phyloP scores from a whole-genome alignment of 2,329 filamentous ascomycete genomes.

The Phaeosphaeria sp. region DNA sequence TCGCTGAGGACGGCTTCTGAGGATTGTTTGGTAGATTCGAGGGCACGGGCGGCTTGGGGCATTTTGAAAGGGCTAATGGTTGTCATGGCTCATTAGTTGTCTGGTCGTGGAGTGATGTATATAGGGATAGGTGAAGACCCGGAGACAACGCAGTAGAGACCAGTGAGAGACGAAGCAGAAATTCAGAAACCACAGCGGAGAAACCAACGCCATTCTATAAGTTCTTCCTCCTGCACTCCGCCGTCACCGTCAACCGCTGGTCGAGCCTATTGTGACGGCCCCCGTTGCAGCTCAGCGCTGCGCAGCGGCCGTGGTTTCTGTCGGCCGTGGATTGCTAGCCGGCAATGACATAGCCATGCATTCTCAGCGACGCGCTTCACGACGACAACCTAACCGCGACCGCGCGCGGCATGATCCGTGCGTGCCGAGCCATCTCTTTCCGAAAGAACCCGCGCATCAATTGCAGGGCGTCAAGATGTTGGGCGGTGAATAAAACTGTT shows the following conservation, averaged over 20 bases:
- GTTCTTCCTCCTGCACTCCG: not conserved
- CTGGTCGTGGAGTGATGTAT: conserved; percentile 12
- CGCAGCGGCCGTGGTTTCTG: conserved; percentile 17
- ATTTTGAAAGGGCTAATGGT: conserved; percentile 33
- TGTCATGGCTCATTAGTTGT: conserved; percentile 21
- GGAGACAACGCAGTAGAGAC: not conserved
- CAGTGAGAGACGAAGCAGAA: not conserved
- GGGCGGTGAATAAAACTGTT: conserved; percentile 1
- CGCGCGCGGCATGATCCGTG: conserved; percentile 7
- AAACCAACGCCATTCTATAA: conserved; percentile 7
- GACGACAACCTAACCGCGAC: not conserved
- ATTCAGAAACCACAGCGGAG: not conserved
- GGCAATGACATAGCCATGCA: conserved; percentile 26
- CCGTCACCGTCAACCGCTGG: conserved; percentile 7
- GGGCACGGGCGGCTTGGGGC: conserved; percentile 43
- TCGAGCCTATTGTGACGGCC: conserved; percentile 19
- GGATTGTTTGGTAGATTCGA: conserved; percentile 52
- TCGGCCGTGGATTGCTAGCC: conserved; percentile 36
- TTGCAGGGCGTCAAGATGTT: not conserved
- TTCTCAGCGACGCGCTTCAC: not conserved
- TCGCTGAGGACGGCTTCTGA: conserved; percentile 45
- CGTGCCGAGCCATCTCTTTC: conserved; percentile 16
- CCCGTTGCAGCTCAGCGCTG: conserved; percentile 10
- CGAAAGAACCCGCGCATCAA: conserved; percentile 19
- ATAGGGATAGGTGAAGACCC: conserved; percentile 4